Evolutionary conservation across 768 basidiomycete genomes (phyloP).

Genomic region (Boletales sp.): DNA sequence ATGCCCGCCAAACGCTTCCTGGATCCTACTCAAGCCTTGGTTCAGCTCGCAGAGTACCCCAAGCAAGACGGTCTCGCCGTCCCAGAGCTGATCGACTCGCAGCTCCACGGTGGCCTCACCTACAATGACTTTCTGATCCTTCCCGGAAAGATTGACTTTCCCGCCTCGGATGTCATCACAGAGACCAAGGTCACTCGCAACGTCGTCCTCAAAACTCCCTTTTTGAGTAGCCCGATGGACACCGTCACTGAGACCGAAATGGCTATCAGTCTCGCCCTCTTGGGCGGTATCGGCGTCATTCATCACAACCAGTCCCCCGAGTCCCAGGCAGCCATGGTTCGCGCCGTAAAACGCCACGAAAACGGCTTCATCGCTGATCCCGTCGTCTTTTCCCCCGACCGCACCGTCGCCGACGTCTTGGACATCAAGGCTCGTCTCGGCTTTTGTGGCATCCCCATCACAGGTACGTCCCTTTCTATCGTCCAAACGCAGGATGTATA

Average conservation of each 20-base stretch:
- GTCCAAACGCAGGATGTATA: slow-evolving; percentile 41
- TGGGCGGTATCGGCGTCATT: slow-evolving; percentile 97
- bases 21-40: slow-evolving; percentile 68
- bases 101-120: slow-evolving; percentile 85
- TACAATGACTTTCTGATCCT: slow-evolving; percentile 97
- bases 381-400: slow-evolving; percentile 75
- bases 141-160: slow-evolving; percentile 94
- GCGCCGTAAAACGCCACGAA: slow-evolving; percentile 96
- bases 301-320: slow-evolving; percentile 90
- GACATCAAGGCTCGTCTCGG: slow-evolving; percentile 90
- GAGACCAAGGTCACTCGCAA: slow-evolving; percentile 90
- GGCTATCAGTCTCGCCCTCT: slow-evolving; percentile 91
- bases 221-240: slow-evolving; percentile 99
- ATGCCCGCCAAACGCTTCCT: slow-evolving; percentile 44
- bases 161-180: slow-evolving; percentile 72
- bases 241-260: slow-evolving; percentile 96
- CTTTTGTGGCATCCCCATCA: slow-evolving; percentile 97
- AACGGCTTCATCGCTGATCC: slow-evolving; percentile 98
- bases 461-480: slow-evolving; percentile 56
- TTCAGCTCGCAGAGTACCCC: slow-evolving; percentile 68
- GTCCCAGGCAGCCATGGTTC: slow-evolving; percentile 94
- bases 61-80: slow-evolving; percentile 81
- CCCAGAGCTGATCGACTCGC: slow-evolving; percentile 83
- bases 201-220: slow-evolving; percentile 89
- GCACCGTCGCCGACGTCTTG: slow-evolving; percentile 83